Percentiles rank a stretch among this genome's conserved stretches.
Evolutionary conservation across 495 filamentous ascomycete species (phyloP).

Genomic region (Barbatosphaeria neglecta): DNA sequence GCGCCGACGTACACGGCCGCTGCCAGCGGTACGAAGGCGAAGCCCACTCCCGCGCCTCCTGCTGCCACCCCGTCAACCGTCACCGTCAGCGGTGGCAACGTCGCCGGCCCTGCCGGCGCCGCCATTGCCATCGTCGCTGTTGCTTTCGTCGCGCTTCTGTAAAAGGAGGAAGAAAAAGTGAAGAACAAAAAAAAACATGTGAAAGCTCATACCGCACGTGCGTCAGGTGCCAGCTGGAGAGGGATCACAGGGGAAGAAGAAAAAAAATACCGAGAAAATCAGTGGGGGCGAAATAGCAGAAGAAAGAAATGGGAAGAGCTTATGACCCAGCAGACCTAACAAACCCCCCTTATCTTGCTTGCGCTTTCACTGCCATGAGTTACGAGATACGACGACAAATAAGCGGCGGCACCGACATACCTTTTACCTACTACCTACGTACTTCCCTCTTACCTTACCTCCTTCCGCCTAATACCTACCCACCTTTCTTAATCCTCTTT

Average conservation of each 20-base stretch:
- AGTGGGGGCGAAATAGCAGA: too few species aligned
- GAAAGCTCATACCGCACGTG: slow-evolving; percentile 11
- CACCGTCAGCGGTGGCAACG: slow-evolving; percentile 8
- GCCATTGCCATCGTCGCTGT: slow-evolving; percentile 10
- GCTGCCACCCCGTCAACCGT: slow-evolving; percentile 6
- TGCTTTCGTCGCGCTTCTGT: slow-evolving; percentile 21
- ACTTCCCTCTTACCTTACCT: too few species aligned
- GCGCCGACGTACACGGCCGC: slow-evolving; percentile 1
- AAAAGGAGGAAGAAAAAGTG: too few species aligned
- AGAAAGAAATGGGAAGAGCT: not conserved
- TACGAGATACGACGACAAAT: not conserved
- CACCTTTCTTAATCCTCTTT: not conserved
- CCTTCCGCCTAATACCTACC: not conserved
- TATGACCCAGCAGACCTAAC: not conserved
- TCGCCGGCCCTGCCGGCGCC: slow-evolving; percentile 12
- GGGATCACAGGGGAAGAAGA: not conserved
- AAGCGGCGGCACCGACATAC: not conserved
- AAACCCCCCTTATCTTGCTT: too few species aligned
- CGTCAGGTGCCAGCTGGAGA: not conserved
- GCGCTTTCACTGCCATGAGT: not conserved
- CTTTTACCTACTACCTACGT: not conserved
- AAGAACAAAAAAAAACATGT: too few species aligned
- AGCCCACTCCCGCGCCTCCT: slow-evolving; percentile 2
- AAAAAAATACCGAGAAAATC: not conserved
- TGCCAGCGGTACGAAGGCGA: not conserved